Evolutionary conservation across 495 filamentous ascomycete genomes (phyloP), one percentile per base, ranked within the genome.

Genomic region (Penicillium atrosanguineum): DNA sequence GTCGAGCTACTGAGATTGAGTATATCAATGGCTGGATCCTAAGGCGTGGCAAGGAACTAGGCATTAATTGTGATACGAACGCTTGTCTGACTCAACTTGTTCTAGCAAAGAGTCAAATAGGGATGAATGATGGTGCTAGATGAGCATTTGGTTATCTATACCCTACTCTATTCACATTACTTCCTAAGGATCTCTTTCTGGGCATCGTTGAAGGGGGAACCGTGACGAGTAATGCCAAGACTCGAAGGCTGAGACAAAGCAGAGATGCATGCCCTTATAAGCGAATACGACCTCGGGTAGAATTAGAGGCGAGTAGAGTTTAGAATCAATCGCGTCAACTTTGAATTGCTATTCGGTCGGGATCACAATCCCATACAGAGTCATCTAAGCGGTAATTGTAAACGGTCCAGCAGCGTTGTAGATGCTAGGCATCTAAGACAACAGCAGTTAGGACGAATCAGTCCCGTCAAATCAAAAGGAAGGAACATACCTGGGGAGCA

Each of bases 11-110:
- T 4, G 89, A 91, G 69, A 80, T 91, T 52, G 78, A 83, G 9
- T 89, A 87, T 55, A 84, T 91, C 57, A 92, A 90, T 69, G 89
- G 88, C 9, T 93, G 83, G 71, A 72, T 92, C 21, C 76, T 90
- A 38, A 65, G 64, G 45, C 78, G 78, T 21, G 88, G 78, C 11
- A 71, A 77, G 60, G 79, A 86, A 62, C 46, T 84, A 44, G 81
- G 82, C 7, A 53, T 88, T 6, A 56, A 70, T n/a, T 80, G 79
- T 57, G 68, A 75, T 44, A 69, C 81, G 52, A 87, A 91, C 60
- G 72, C 75, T 47, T 69, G 75, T 69, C 56, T 86, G 36, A 67
- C 78, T 56, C 69, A 82, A 44, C 63, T 82, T 48, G 74, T 86
- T 16, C 73, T 77, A 47, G 81, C 74, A 49, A 83, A 79, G 65